phyloP scores from a whole-genome alignment of 2,329 filamentous ascomycete genomes.

The Amauroascus niger region DNA sequence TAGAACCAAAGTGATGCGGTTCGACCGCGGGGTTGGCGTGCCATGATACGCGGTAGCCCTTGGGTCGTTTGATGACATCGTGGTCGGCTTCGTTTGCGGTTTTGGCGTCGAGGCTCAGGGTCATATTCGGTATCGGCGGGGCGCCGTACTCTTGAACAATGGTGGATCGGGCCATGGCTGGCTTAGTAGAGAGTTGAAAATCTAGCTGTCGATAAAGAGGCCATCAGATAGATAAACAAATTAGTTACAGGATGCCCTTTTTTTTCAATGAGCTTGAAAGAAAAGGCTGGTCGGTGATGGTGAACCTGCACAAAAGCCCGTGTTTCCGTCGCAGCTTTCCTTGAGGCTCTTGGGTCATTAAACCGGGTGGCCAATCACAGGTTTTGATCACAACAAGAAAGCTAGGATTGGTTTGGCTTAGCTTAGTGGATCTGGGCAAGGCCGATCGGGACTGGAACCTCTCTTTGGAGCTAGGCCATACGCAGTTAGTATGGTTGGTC shows the following conservation, averaged over 20 bases:
- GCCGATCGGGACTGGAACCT: too few species aligned
- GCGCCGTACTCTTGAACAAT: slow-evolving; percentile 44
- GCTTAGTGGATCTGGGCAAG: neutral
- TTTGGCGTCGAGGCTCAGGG: slow-evolving; percentile 43
- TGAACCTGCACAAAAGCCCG: neutral
- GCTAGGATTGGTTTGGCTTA: neutral
- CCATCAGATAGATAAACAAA: neutral
- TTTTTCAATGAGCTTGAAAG: neutral
- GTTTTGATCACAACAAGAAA: too few species aligned
- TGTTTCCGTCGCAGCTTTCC: neutral
- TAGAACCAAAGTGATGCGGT: slow-evolving; percentile 91
- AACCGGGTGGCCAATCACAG: slow-evolving; percentile 8
- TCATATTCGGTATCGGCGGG: slow-evolving; percentile 31
- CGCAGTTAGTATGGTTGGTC: neutral
- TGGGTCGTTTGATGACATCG: slow-evolving; percentile 65
- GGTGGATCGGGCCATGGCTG: slow-evolving; percentile 34
- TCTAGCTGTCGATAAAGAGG: neutral
- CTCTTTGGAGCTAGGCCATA: neutral
- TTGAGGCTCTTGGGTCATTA: slow-evolving; percentile 5
- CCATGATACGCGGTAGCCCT: slow-evolving; percentile 85
- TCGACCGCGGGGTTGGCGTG: slow-evolving; percentile 94
- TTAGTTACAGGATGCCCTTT: neutral
- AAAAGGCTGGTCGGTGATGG: neutral
- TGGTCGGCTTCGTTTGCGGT: slow-evolving; percentile 46
- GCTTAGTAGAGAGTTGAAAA: neutral